These are phyloP conservation scores for Lichtheimia ramosa DNA, from an alignment of 371 early-diverging fungal genomes.

Conservation along the genomic window DNA sequence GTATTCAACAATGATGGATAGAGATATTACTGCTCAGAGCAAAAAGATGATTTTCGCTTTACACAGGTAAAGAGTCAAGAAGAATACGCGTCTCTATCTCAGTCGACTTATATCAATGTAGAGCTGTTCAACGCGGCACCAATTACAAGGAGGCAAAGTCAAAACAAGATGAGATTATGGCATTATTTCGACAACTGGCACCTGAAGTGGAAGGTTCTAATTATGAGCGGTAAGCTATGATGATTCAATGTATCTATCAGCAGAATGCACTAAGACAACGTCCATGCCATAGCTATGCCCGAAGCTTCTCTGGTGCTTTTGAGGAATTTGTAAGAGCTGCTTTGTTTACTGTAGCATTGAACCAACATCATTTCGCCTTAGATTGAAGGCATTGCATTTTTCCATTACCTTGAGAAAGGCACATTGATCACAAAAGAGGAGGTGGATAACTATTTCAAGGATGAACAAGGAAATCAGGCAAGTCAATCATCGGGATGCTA, in stretches of 20 bases:
- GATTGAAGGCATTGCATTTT: slow-evolving; percentile 66
- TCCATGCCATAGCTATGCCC: slow-evolving; percentile 31
- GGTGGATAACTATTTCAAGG: slow-evolving; percentile 46
- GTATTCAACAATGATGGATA: not conserved
- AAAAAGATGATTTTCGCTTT: slow-evolving; percentile 67
- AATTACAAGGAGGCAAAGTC: slow-evolving; percentile 41
- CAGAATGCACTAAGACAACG: not conserved
- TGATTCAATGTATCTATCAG: too few relatives aligned
- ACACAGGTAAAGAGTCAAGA: slow-evolving; percentile 43
- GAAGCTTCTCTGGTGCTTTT: slow-evolving; percentile 50
- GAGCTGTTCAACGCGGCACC: slow-evolving; percentile 8
- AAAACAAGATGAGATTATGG: slow-evolving; percentile 49
- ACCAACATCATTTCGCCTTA: slow-evolving; percentile 7
- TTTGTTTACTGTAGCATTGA: not conserved
- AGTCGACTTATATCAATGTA: not conserved
- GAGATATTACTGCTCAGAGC: slow-evolving; percentile 66
- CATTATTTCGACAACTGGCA: slow-evolving; percentile 46
- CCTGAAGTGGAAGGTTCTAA: slow-evolving; percentile 52
- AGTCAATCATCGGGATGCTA: not conserved
- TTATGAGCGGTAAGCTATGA: slow-evolving; percentile 33
- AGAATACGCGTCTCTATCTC: not conserved
- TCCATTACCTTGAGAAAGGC: slow-evolving; percentile 50
- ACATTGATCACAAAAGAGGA: slow-evolving; percentile 44
- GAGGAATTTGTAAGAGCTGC: slow-evolving; percentile 50
- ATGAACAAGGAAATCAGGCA: slow-evolving; percentile 30